phyloP scores from a whole-genome alignment of 768 basidiomycete genomes.

The Phanerochaete sordida region DNA sequence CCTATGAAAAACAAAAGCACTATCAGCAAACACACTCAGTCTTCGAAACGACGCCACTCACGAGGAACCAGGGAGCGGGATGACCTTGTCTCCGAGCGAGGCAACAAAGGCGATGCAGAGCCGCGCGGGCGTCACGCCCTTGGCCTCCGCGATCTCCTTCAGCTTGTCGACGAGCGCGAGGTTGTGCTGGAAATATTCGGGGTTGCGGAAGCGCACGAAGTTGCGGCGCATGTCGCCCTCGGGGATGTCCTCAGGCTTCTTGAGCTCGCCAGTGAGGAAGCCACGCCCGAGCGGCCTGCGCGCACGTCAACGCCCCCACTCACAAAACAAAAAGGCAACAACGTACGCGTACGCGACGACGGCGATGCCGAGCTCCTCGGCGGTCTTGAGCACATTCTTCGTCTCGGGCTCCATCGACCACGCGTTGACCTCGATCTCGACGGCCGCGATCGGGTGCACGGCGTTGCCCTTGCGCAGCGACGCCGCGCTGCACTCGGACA shows the following conservation, averaged over 20 bases:
- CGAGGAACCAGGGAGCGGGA: slow-evolving; percentile 48
- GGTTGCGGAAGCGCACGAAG: slow-evolving; percentile 35
- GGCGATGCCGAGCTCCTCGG: slow-evolving; percentile 51
- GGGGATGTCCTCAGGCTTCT: slow-evolving; percentile 23
- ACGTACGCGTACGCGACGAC: slow-evolving; percentile 57
- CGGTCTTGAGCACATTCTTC: slow-evolving; percentile 49
- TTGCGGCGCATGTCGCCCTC: slow-evolving; percentile 34
- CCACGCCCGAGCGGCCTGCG: slow-evolving; percentile 52
- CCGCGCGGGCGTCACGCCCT: slow-evolving; percentile 38
- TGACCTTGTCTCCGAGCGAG: slow-evolving; percentile 32
- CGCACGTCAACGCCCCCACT: neutral
- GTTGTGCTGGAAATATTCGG: slow-evolving; percentile 39
- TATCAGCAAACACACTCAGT: neutral
- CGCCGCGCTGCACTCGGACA: slow-evolving; percentile 51
- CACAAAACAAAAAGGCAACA: too few relatives aligned
- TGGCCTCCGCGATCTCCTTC: slow-evolving; percentile 36
- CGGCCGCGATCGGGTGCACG: slow-evolving; percentile 51
- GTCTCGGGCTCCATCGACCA: slow-evolving; percentile 56
- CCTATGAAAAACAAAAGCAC: too few relatives aligned
- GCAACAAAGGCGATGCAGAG: slow-evolving; percentile 38
- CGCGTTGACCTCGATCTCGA: slow-evolving; percentile 67
- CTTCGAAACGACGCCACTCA: slow-evolving; percentile 19
- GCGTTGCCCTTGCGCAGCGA: slow-evolving; percentile 40
- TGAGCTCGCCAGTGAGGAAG: slow-evolving; percentile 50
- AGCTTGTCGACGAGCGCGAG: slow-evolving; percentile 39